These are phyloP conservation scores for Wickerhamomyces sp. DNA, from an alignment of 1,139 yeast genomes.

Conservation along the genomic window DNA sequence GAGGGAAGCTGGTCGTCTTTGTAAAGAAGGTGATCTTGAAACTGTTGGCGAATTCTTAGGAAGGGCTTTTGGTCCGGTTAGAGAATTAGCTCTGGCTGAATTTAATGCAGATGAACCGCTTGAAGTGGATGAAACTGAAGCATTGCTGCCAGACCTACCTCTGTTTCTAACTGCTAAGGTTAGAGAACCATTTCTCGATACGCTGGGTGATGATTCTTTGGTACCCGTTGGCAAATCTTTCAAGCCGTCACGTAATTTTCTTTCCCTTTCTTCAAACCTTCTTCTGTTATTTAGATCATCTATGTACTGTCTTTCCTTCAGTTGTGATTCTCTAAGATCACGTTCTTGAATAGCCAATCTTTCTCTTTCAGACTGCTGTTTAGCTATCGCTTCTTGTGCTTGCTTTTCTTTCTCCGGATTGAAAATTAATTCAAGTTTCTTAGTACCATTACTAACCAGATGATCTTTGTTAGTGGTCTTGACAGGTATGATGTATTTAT, in stretches of 20 bases:
- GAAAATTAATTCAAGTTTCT: conserved; percentile 23
- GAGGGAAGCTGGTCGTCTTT: conserved; percentile 19
- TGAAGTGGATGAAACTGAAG: conserved; percentile 15
- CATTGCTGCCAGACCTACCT: conserved; percentile 19
- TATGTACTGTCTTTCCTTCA: conserved; percentile 15
- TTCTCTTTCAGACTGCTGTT: conserved; percentile 24
- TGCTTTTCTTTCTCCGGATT: conserved; percentile 25
- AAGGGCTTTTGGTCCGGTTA: conserved; percentile 4
- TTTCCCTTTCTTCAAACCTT: conserved; percentile 26
- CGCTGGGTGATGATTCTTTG: conserved; percentile 15
- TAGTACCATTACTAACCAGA: conserved; percentile 5
- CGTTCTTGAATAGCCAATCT: conserved; percentile 25
- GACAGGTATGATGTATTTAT: background rate
- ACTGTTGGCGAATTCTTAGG: conserved; percentile 14
- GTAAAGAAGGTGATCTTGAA: conserved; percentile 18
- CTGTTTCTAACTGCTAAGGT: conserved; percentile 6
- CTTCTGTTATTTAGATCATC: conserved; percentile 19
- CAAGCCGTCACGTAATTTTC: conserved; percentile 22
- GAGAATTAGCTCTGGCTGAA: conserved; percentile 10
- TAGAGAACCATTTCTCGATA: conserved; percentile 13
- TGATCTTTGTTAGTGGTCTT: background rate
- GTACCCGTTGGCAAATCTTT: conserved; percentile 16
- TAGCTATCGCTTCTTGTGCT: conserved; percentile 26
- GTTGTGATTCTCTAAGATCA: conserved; percentile 19
- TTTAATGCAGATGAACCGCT: conserved; percentile 16